These are phyloP conservation scores for Kalanchoe fedtschenkoi DNA, from an alignment of 164 flowering plant genomes.

Conservation along the genomic window DNA sequence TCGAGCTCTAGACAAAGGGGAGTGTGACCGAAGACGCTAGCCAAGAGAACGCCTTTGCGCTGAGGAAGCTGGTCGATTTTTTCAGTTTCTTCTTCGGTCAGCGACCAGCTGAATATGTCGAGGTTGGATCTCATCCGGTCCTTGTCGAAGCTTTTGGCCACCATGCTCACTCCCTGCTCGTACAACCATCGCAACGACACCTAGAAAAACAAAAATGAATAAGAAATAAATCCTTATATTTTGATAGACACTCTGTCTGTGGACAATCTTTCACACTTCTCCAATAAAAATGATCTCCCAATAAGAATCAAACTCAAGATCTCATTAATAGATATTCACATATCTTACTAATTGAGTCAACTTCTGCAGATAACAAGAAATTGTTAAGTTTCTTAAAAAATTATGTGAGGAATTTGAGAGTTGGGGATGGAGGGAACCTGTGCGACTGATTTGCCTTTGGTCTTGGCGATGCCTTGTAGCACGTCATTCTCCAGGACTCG, in stretches of 20 bases:
- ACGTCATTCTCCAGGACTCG: not conserved
- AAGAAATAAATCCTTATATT: not conserved
- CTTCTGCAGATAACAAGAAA: too few relatives aligned
- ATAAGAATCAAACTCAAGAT: too few relatives aligned
- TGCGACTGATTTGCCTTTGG: not conserved
- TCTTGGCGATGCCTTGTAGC: not conserved
- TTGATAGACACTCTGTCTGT: too few relatives aligned
- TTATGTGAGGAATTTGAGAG: too few relatives aligned
- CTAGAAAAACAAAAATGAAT: slow-evolving; percentile 2
- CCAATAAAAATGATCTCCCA: too few relatives aligned
- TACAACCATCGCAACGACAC: slow-evolving; percentile 24
- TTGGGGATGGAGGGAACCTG: not conserved
- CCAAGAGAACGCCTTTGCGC: not conserved
- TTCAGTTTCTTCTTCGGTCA: slow-evolving; percentile 13
- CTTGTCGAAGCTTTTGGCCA: slow-evolving; percentile 26
- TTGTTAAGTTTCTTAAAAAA: too few relatives aligned
- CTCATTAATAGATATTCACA: too few relatives aligned
- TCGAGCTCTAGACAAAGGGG: not conserved
- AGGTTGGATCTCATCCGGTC: slow-evolving; percentile 24
- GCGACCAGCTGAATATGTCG: slow-evolving; percentile 21
- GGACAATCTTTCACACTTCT: too few relatives aligned
- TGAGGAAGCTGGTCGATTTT: slow-evolving; percentile 18
- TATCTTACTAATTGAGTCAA: too few relatives aligned
- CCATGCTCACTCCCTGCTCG: slow-evolving; percentile 19
- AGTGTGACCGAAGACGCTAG: not conserved